A percentile compares a stretch with the other conserved stretches of the same genome.
These are phyloP conservation scores for Licmophora abbreviata DNA, from an alignment of 108 stramenopile species.

Conservation along the genomic window DNA sequence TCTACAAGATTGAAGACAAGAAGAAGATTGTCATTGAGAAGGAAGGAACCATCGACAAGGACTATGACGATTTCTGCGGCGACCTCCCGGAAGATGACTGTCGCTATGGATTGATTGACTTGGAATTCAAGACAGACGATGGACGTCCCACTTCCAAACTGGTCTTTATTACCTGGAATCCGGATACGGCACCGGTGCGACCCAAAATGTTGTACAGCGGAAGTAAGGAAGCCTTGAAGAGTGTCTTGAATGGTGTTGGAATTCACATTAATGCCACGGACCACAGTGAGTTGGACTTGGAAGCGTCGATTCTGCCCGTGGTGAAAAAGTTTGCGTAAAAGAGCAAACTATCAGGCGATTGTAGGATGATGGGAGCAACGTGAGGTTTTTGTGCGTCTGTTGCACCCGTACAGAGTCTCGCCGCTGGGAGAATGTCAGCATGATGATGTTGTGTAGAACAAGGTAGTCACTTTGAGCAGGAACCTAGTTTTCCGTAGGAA, in stretches of 20 bases:
- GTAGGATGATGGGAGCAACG: too few species aligned
- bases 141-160: conserved; percentile 90
- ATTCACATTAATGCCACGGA: conserved; percentile 88
- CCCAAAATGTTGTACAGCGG: conserved; percentile 93
- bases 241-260: conserved; percentile 74
- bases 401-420: too few species aligned
- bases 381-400: too few species aligned
- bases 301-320: conserved; percentile 68
- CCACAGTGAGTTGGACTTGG: conserved; percentile 75
- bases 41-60: conserved; percentile 40
- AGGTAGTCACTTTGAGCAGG: too few species aligned
- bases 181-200: conserved; percentile 80
- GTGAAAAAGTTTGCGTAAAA: conserved; percentile 75
- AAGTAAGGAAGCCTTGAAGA: conserved; percentile 87
- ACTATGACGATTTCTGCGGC: conserved; percentile 76
- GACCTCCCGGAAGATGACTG: conserved; percentile 82
- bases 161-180: conserved; percentile 91
- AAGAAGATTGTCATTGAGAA: conserved; percentile 75
- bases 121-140: conserved; percentile 81
- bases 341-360: too few species aligned
- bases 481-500: too few species aligned
- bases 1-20: conserved; percentile 77
- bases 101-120: conserved; percentile 89
- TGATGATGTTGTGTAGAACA: too few species aligned
- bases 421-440: too few species aligned